Base-by-base conservation (phyloP, 2,329 filamentous ascomycete genomes). In the Cercospora sp. region DNA sequence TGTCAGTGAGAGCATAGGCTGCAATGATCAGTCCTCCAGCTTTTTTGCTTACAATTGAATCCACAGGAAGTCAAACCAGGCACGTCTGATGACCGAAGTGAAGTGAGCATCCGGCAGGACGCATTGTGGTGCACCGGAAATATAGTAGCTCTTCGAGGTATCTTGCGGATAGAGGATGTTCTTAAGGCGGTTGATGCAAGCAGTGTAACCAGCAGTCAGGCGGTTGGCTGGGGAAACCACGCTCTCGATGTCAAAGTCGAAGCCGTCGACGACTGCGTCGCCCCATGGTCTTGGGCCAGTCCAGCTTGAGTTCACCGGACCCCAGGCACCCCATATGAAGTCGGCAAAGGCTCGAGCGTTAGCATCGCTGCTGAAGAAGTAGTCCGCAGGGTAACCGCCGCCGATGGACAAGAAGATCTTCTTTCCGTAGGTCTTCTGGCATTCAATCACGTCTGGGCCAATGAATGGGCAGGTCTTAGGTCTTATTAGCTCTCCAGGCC, bases 201-300 rank as follows among this genome's bases (percentile, higher is more conserved):
- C 76, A 28, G 78, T 80, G 77, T 71, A 80, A 75, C 51, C 74
- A 67, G 74, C 75, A 48, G 73, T 79, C 69, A 75, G 72, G 66
- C 79, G 80, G 51, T 75, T 75, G 65, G 67, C 67, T 12, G 72
- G 70, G 23, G 65, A 72, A 55, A 74, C 73, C n/a, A 68, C 28
- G 66, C 71, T 73, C 75, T 85, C 84, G 42, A 85, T 80, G 66
- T 86, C 84, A 63, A 85, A 82, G 71, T 86, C 84, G 73, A 82
- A 86, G 16, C 84, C 83, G 71, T 87, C 84, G 33, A 87, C 81
- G 3, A 82, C 75, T 28, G 81, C 80, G 66, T 80, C 74, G 31
- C 83, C 83, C 67, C 85, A 84, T 13, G 84, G 84, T 26, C 84
- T 78, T 28, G 74, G 74, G 23, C 63, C 70, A 58, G 60, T 71